Conservation (phyloP, 495 filamentous ascomycete species). For the Penicillium antarcticum region DNA sequence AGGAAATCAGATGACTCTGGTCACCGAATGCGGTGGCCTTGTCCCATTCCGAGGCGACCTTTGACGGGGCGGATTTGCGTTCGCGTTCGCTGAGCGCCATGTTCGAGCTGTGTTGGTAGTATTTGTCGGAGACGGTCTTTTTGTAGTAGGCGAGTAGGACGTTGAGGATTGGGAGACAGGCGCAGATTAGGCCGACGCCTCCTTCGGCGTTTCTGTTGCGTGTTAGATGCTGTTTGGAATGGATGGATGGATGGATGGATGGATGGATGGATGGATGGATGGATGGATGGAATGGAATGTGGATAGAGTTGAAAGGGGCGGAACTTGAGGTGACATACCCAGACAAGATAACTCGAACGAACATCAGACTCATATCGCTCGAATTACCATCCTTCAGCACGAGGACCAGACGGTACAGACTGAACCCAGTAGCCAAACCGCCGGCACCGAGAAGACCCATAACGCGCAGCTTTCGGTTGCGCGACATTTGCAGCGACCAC, state of each 20-base stretch:
- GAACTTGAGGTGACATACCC: conserved; percentile 38
- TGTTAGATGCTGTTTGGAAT: neutral
- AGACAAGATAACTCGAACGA: conserved; percentile 42
- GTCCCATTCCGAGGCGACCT: conserved; percentile 10
- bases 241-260: no score
- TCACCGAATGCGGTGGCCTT: conserved; percentile 26
- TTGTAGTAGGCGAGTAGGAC: conserved; percentile 30
- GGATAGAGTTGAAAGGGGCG: neutral
- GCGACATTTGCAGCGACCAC: conserved; percentile 46
- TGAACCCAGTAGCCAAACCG: conserved; percentile 44
- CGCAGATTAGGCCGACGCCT: conserved; percentile 46
- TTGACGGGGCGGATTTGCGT: conserved; percentile 17
- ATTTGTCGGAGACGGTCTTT: conserved; percentile 25
- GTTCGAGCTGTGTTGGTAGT: conserved; percentile 31
- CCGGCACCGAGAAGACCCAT: conserved; percentile 44
- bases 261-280: no score
- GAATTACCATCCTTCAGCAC: conserved; percentile 33
- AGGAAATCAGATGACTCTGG: conserved; percentile 36
- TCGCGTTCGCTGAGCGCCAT: conserved; percentile 29
- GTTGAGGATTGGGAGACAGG: conserved; percentile 43
- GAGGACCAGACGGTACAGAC: conserved; percentile 42
- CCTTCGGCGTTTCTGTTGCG: conserved; percentile 42
- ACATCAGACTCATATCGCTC: conserved; percentile 36
- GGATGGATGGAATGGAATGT: neutral
- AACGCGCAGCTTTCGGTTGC: conserved; percentile 43